Evolutionary conservation across 2,329 filamentous ascomycete genomes (phyloP), one percentile per base, ranked within the genome.

Genomic region (Cercospora canescens): DNA sequence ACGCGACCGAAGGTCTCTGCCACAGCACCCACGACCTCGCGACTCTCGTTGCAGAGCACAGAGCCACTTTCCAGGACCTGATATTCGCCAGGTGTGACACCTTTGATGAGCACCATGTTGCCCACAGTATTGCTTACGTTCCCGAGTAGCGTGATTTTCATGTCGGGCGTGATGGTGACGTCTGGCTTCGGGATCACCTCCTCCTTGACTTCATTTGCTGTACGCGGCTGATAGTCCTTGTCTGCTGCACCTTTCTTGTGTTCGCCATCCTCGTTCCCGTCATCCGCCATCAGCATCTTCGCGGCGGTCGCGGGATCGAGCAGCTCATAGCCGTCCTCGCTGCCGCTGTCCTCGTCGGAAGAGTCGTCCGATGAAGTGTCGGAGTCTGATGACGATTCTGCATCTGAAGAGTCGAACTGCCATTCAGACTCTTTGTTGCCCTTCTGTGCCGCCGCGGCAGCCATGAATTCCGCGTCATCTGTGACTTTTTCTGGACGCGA

Each of bases 1-100:
- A 97, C 93, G 74, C 91, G 88, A 55, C 94, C 95, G 35, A 98
- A 86, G 5, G 92, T 91, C 74, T 98, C 94, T 4, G 89, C 85
- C 4, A 98, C 86, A 18, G 87, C 89, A 26, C 94, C 95, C 62
- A 97, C 86, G 30, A 97, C 86, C 21, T 85, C 86, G 60, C 93
- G 86, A 72, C 95, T 87, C 69, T 87, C 87, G 30, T 89, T 87
- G 79, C 93, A 97, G 30, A 99, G 85, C 3, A 96, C 86, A 0
- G 94, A 96, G 32, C 92, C 93, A 5, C 86, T 86, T 74, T 97
- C 93, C 1, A 98, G 85, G 0, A 97, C 93, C 73, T 91, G 89
- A 70, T 93, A 92, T 75, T 95, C 91, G 68, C 93, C 93, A 5
- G 91, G 88, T 0, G 86, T 90, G 60, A 88, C 89, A 34, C 91